Base-by-base conservation (phyloP, 805 yeast genomes). In the Nakazawaea peltata region DNA sequence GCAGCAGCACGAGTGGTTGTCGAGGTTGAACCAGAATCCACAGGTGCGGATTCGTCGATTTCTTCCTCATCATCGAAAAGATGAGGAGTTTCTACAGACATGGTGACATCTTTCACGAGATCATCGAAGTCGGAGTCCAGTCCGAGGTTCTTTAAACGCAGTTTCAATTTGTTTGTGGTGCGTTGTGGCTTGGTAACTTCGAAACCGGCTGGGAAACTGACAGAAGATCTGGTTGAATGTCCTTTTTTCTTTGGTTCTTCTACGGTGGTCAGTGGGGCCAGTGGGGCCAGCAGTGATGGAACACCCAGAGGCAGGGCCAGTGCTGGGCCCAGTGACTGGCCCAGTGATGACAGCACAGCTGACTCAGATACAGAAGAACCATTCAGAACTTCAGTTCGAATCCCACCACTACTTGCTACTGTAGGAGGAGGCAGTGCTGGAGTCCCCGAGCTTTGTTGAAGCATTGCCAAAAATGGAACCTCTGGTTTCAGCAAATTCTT, bases 401-500 rank as follows among this genome's bases (percentile, higher is more conserved):
- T 11, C 13, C 14, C 27, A 30, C 23, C 12, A n/a, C 31, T 10
- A 19, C 28, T 17, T 24, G 27, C 16, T 16, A 10, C 3, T 29
- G 28, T 23, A 7, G 32, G 32, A 8, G 23, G 23, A 8, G 23
- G 23, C 23, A 21, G 23, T n/a, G n/a, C n/a, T n/a, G n/a, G n/a
- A n/a, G n/a, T n/a, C n/a, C n/a, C n/a, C 2, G 32, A 19, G 19
- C 26, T 34, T 31, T 27, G 24, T 17, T 26, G 19, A 28, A 32
- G 29, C 26, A 17, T 33, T 4, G 32, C 23, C 11, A 28, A 29
- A 59, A 63, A 43, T 49, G 57, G 32, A 54, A 57, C 32, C 53
- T 67, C 41, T 47, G 59, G 21, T 54, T 56, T 44, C 52, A 64
- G 37, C 21, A 71, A 50, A 42, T 61, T 61, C 41, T 53, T 63